Base-by-base conservation (phyloP, 163 green algal genomes). In the Scenedesmus sp. region DNA sequence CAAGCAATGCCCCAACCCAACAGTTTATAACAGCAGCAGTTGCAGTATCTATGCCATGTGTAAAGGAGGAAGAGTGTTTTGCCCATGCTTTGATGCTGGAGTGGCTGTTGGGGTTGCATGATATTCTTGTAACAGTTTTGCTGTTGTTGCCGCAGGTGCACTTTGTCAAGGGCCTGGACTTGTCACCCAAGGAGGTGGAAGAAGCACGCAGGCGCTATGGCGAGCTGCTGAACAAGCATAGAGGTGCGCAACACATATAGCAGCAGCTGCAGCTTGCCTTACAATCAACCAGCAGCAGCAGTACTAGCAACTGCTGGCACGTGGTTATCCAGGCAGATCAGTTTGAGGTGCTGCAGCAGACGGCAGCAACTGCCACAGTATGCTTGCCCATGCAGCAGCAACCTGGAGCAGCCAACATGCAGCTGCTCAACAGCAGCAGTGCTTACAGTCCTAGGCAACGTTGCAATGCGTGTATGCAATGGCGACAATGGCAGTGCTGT, bases 141-240 rank as follows among this genome's bases (percentile, higher is more conserved):
- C n/a, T n/a, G n/a, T n/a, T n/a, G n/a, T n/a, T n/a, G n/a, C n/a
- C n/a, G n/a, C 93, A 97, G 94, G 89, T 99, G 3, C 81, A 83
- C 2, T 96, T 96, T 46, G 97, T 98, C 0, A 96, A 96, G 80
- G 97, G 97, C 9, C 88, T 99, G 26, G 97, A 99, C 92, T 93
- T 99, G 30, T 97, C 96, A 3, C 94, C 95, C 3, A 92, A 80
- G 15, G 97, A 99, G 91, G 96, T 99, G 46, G 88, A 94, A 53
- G 97, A 99, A 90, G 97, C 97, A 20, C 87, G 84, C 40, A 89
- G 92, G 81, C 90, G 97, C 33, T 98, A 93, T 86, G 40, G 61
- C 15, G 95, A 97, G 89, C 24, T 93, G 61, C 73, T 40, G 87
- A 37, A 42, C 18, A 44, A 30, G 22, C 76, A 85, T 4, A 70